Evolutionary conservation across 2,329 filamentous ascomycete species (phyloP).

Genomic region (Colletotrichum sp.): DNA sequence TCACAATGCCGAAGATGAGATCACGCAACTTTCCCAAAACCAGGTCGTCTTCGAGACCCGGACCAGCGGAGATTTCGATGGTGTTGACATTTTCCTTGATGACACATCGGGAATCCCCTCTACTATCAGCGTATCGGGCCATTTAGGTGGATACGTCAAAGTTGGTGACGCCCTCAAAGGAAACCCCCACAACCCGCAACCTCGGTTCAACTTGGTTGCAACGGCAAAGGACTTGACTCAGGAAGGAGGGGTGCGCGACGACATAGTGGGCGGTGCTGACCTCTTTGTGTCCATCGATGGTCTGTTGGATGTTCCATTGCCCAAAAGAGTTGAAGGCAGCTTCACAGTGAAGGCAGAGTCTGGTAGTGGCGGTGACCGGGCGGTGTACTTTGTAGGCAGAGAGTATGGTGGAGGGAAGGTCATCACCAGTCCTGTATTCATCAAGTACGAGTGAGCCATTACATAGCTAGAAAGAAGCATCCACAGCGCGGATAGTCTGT

Average conservation of each 20-base stretch:
- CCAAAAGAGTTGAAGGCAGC: conserved; percentile 23
- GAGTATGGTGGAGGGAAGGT: conserved; percentile 10
- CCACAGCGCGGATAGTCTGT: background rate
- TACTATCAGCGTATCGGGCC: conserved; percentile 26
- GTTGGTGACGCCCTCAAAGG: conserved; percentile 30
- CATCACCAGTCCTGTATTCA: conserved; percentile 9
- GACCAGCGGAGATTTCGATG: conserved; percentile 35
- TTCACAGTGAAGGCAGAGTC: conserved; percentile 5
- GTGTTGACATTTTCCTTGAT: conserved; percentile 27
- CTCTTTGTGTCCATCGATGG: conserved; percentile 28
- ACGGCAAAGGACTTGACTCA: conserved; percentile 7
- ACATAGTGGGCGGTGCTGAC: conserved; percentile 28
- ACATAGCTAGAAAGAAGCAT: background rate
- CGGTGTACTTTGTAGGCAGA: conserved; percentile 9
- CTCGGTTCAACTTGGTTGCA: conserved; percentile 22
- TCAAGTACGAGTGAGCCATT: background rate
- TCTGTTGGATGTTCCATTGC: conserved; percentile 25
- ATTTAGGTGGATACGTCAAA: conserved; percentile 33
- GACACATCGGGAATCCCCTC: background rate
- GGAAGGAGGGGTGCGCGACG: conserved; percentile 21
- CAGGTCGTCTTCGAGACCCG: conserved; percentile 28
- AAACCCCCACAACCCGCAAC: conserved; percentile 32
- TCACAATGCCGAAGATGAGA: conserved; percentile 26
- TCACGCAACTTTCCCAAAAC: conserved; percentile 13
- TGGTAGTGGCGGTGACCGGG: background rate